Evolutionary conservation across 768 basidiomycete genomes (phyloP), one percentile per base, ranked within the genome.

Genomic region (Mycena alexandri): DNA sequence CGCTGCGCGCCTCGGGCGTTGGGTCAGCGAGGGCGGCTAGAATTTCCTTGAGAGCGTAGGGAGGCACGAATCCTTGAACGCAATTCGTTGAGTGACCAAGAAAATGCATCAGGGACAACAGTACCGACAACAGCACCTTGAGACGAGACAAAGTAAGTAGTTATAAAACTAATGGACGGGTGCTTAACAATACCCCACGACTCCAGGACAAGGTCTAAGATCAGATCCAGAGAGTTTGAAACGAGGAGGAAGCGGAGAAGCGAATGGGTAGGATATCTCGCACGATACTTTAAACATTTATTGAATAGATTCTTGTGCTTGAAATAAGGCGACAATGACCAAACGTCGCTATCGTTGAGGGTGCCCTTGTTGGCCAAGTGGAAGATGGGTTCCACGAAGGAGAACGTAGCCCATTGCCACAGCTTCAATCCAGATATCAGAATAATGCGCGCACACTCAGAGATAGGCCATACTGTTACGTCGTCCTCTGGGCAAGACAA

Each of bases 181-280:
- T 87, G 77, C 33, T 51, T 36, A 44, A 86, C 76, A 55, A 88
- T 87, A 67, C 83, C 84, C 87, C 88, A 91, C 64, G 90, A 71
- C 71, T 90, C 87, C 25, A 91, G 76, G 3, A 78, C 61, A 13
- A 91, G 65, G 68, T 90, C 88, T 2, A 92, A 76, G 41, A 89
- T 88, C 36, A 92, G 77, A 74, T 92, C 90, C 33, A 91, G 79
- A 1, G 90, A 91, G 74, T 90, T 92, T 8, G 90, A 90, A 5
- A 79, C 84, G 14, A 92, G 70, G 19, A 92, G 81, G 71, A 91
- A 91, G 22, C 86, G 81, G 29, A 91, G 78, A 29, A 91, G 79
- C 6, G 88, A 87, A 72, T 88, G 86, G 1, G 76, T 80, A 0
- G 88, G 87, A 75, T 89, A 73, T 41, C 87, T 89, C 48, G 75